phyloP scores from a whole-genome alignment of 768 basidiomycete genomes.

The Suillus paluster region DNA sequence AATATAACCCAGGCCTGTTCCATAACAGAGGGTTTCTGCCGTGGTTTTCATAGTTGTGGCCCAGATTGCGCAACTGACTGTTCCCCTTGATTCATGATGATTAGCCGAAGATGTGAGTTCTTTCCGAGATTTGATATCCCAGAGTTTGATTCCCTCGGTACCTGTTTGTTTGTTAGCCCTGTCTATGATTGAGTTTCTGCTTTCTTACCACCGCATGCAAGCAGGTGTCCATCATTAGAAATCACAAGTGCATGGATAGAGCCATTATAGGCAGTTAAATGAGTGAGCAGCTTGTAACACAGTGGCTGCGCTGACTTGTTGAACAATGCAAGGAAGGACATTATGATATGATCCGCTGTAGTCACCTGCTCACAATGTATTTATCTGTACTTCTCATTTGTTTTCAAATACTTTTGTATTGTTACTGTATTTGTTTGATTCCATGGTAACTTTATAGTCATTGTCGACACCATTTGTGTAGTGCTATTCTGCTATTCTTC shows the following conservation, averaged over 20 bases:
- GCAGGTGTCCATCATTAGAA: constrained; percentile 1
- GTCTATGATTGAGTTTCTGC: not conserved
- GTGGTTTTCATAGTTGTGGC: constrained; percentile 1
- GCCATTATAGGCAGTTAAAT: not conserved
- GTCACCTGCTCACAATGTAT: not conserved
- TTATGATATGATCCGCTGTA: not conserved
- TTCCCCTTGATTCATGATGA: not conserved
- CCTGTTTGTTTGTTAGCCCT: constrained; percentile 3
- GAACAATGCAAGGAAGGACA: not conserved
- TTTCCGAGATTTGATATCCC: constrained; percentile 2
- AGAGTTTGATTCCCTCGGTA: constrained; percentile 10
- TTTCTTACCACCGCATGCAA: constrained; percentile 11
- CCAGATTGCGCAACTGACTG: constrained; percentile 11
- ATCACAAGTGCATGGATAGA: constrained; percentile 7
- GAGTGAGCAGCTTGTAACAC: not conserved
- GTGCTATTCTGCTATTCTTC: no score
- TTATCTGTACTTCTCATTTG: not conserved
- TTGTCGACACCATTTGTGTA: no score
- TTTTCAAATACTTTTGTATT: not conserved
- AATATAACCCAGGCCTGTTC: constrained; percentile 9
- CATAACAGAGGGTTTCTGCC: constrained; percentile 14
- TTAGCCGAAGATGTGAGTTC: constrained; percentile 6
- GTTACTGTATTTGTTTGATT: not conserved
- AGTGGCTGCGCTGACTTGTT: not conserved
- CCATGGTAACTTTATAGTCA: not conserved